Percentiles rank a stretch among this genome's conserved stretches.
These are phyloP conservation scores for Tulasnella calospora DNA, from an alignment of 768 basidiomycete species.

Conservation along the genomic window DNA sequence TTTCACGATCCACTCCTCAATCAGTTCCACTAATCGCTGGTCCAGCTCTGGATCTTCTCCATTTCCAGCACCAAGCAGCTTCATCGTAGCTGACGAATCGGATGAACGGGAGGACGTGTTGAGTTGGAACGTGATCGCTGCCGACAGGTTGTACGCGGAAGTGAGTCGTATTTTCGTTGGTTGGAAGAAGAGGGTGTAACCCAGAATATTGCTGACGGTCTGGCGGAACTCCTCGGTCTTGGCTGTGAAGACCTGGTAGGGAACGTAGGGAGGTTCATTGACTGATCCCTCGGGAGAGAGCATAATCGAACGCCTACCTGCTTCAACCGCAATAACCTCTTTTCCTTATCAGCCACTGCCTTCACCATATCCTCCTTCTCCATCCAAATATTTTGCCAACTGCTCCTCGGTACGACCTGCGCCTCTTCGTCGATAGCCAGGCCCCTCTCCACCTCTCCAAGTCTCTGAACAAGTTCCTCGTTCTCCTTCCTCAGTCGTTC, in stretches of 20 bases:
- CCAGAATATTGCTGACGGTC: slow-evolving; percentile 82
- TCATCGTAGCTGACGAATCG: slow-evolving; percentile 26
- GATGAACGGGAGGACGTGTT: slow-evolving; percentile 8
- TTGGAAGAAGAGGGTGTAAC: slow-evolving; percentile 86
- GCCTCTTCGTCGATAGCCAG: slow-evolving; percentile 34
- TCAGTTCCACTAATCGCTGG: slow-evolving; percentile 20
- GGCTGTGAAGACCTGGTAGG: slow-evolving; percentile 63
- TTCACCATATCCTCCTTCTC: slow-evolving; percentile 68
- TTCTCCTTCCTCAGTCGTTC: slow-evolving; percentile 79
- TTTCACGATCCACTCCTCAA: slow-evolving; percentile 24
- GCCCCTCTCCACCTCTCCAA: slow-evolving; percentile 58
- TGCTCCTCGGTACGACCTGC: slow-evolving; percentile 80
- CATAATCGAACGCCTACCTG: slow-evolving; percentile 47
- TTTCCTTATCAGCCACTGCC: slow-evolving; percentile 70
- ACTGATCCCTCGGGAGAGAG: not conserved
- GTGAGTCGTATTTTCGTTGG: slow-evolving; percentile 88
- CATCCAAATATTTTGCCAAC: slow-evolving; percentile 64
- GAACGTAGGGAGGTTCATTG: no score
- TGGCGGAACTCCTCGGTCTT: slow-evolving; percentile 91
- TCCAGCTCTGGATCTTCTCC: slow-evolving; percentile 13
- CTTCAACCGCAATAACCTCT: slow-evolving; percentile 69
- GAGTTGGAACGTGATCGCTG: slow-evolving; percentile 70
- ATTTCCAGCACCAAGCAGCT: slow-evolving; percentile 24
- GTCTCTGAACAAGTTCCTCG: slow-evolving; percentile 62
- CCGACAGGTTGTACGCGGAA: slow-evolving; percentile 80